These are phyloP conservation scores for Nepenthes alata DNA, from an alignment of 179 eudicot species.

Conservation along the genomic window DNA sequence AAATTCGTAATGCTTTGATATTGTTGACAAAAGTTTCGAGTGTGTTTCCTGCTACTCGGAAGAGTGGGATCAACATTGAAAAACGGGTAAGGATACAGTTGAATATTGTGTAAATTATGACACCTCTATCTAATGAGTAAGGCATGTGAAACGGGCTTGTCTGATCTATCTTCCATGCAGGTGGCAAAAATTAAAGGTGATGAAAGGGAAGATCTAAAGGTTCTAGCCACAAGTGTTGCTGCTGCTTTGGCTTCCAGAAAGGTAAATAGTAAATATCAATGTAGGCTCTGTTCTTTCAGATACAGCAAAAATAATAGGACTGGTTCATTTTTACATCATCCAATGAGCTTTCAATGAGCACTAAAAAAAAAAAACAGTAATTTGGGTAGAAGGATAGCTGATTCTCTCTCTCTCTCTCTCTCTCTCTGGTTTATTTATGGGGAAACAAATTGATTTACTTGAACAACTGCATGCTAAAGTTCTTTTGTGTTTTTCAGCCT, in stretches of 20 bases:
- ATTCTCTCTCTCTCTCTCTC: too few relatives aligned
- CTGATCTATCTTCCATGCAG: constrained; percentile 18
- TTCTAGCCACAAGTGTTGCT: constrained; percentile 92
- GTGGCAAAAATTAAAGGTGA: constrained; percentile 94
- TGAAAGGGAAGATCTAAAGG: constrained; percentile 97
- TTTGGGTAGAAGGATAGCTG: too few relatives aligned
- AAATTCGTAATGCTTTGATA: constrained; percentile 86
- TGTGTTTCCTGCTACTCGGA: constrained; percentile 92
- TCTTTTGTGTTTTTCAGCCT: constrained; percentile 28
- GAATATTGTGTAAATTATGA: constrained; percentile 1
- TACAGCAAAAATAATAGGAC: too few relatives aligned
- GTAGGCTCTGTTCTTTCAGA: not conserved
- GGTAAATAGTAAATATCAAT: constrained; percentile 25
- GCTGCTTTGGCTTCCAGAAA: constrained; percentile 97
- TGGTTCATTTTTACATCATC: too few relatives aligned
- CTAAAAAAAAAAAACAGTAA: too few relatives aligned
- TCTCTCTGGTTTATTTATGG: too few relatives aligned
- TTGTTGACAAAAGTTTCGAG: constrained; percentile 78
- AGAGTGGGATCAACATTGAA: constrained; percentile 96
- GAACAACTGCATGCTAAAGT: not conserved
- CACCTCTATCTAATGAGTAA: not conserved
- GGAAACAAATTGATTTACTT: too few relatives aligned
- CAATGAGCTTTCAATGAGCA: too few relatives aligned
- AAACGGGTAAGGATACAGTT: constrained; percentile 54
- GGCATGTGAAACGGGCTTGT: not conserved